Evolutionary conservation across 345 rosid species (phyloP), one percentile per base, ranked within the genome.

Genomic region (Syzygium oleosum): DNA sequence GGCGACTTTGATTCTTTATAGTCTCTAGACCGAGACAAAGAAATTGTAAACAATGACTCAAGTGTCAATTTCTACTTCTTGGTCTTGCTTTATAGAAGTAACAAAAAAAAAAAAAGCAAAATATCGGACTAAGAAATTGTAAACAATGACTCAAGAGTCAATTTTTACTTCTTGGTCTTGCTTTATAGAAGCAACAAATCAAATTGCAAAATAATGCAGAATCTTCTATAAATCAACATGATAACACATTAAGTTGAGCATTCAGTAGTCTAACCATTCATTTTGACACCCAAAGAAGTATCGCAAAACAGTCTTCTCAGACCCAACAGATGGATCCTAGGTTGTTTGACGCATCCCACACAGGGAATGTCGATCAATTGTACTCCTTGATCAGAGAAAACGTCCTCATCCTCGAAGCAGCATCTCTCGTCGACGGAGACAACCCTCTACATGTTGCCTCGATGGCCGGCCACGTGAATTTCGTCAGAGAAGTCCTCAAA

Each of bases 381-480:
- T 23, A n/a, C 52, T 29, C 58, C 41, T 63, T 84, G 52, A 12
- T 61, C 58, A 21, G 56, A 84, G 68, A 27, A 78, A 52, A 84
- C 58, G 53, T 86, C 5, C 49, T 85, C 52, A 84, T 65, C 77
- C 84, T 84, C 21, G 12, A 63, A 12, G 11, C 41, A 4, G 80
- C 78, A n/a, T 54, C 58, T 43, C 54, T 86, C 2, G 43, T 25
- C 41, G 49, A 21, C 7, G 89, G 88, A 85, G 89, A 89, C 46
- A 88, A 91, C 3, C 91, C 89, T 29, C 86, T 92, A 83, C 92
- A 92, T 73, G 41, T 91, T 27, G 90, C 93, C 23, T 58, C 89
- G 52, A 79, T 85, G 85, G 80, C 86, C 7, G 94, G 91, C 59
- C 92, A 92, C 65, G 59, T 86, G 46, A 90, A 85, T 65, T 86